These are phyloP conservation scores for Trichoderma sp. DNA, from an alignment of 2,329 filamentous ascomycete genomes.

Conservation along the genomic window DNA sequence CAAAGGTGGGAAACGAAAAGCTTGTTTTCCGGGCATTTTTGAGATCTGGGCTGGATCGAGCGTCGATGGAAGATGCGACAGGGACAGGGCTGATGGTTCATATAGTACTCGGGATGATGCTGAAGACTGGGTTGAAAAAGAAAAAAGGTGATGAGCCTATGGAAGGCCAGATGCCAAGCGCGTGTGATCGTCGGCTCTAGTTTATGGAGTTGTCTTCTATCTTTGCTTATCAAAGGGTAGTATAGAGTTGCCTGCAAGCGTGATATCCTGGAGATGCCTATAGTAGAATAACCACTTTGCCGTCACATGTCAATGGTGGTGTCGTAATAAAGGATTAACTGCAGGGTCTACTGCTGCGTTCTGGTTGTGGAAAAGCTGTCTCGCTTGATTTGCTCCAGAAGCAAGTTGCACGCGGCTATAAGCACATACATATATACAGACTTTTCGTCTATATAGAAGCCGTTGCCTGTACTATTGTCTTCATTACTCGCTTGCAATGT, in stretches of 20 bases:
- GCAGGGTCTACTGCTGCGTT: not conserved
- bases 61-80: constrained; percentile 11
- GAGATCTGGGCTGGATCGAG: constrained; percentile 3
- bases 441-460: not conserved
- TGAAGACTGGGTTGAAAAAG: not conserved
- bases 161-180: not conserved
- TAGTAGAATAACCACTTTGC: not conserved
- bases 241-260: not conserved
- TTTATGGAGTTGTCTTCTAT: not conserved
- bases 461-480: not conserved
- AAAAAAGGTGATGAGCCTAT: not conserved
- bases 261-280: not conserved
- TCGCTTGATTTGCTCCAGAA: not conserved
- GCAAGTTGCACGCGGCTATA: not conserved
- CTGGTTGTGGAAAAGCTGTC: not conserved
- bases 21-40: not conserved
- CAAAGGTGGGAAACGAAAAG: not conserved
- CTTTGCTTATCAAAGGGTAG: not conserved
- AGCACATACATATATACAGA: not conserved
- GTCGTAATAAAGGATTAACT: not conserved
- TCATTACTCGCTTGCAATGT: not conserved
- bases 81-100: not conserved
- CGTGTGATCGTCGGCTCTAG: constrained; percentile 5
- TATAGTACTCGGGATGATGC: not conserved
- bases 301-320: not conserved